Evolutionary conservation across 1,139 yeast species (phyloP).

Genomic region (Suhomyces taliae): DNA sequence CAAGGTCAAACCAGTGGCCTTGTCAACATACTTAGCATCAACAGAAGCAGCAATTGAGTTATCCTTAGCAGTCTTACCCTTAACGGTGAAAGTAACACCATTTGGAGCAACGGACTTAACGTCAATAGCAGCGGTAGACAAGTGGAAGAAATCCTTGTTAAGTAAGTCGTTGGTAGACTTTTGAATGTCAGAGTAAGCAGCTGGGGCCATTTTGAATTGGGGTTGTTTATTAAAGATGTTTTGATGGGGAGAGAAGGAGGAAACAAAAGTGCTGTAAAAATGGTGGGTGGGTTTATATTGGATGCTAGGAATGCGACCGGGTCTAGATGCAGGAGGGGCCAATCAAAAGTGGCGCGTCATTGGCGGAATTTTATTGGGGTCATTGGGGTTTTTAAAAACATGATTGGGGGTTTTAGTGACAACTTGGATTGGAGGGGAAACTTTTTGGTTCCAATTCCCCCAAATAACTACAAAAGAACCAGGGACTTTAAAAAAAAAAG

Average conservation of each 20-base stretch:
- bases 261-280: slow-evolving; percentile 3
- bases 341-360: slow-evolving; percentile 9
- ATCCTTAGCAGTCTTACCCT: slow-evolving; percentile 86
- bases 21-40: slow-evolving; percentile 93
- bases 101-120: slow-evolving; percentile 93
- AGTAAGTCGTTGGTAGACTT: slow-evolving; percentile 88
- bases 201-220: slow-evolving; percentile 47
- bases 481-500: too few species aligned
- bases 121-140: slow-evolving; percentile 82
- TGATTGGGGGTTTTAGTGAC: background rate
- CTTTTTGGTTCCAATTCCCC: too few species aligned
- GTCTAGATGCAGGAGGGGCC: slow-evolving; percentile 7
- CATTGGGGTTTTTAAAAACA: background rate
- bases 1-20: slow-evolving; percentile 86
- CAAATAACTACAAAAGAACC: too few species aligned
- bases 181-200: slow-evolving; percentile 86
- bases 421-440: background rate
- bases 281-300: slow-evolving; percentile 11
- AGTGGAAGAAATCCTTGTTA: slow-evolving; percentile 91
- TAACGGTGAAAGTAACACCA: slow-evolving; percentile 92
- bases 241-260: background rate
- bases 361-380: slow-evolving; percentile 11
- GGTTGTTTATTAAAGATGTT: slow-evolving; percentile 3
- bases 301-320: background rate
- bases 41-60: slow-evolving; percentile 84